Percentiles rank a stretch among this genome's conserved stretches.
phyloP scores from a whole-genome alignment of 139 green algal genomes.

The Chlamydomonas sp. region DNA sequence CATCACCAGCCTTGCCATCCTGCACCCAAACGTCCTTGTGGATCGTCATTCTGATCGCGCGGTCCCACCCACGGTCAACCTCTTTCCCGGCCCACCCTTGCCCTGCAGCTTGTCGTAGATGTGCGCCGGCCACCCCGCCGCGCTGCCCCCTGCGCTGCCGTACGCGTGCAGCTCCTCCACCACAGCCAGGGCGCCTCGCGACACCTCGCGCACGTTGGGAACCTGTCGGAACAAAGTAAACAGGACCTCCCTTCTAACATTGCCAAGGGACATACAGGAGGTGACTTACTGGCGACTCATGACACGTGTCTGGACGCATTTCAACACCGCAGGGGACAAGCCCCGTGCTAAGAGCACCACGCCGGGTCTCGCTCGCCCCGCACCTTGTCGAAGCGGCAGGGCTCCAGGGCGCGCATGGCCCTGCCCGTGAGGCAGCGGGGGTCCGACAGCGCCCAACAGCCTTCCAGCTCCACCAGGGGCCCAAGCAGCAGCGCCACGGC shows the following conservation, averaged over 20 bases:
- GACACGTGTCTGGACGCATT: too few relatives aligned
- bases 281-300: background rate
- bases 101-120: background rate
- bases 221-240: constrained; percentile 34
- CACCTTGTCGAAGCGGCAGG: constrained; percentile 58
- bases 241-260: background rate
- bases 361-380: background rate
- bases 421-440: constrained; percentile 27
- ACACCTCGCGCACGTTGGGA: constrained; percentile 48
- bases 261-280: background rate
- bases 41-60: too few relatives aligned
- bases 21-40: too few relatives aligned
- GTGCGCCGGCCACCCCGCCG: constrained; percentile 44
- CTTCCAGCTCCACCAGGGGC: constrained; percentile 50
- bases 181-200: constrained; percentile 34
- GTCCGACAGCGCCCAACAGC: constrained; percentile 35
- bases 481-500: constrained; percentile 52
- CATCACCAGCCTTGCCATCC: too few relatives aligned
- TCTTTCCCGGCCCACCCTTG: background rate
- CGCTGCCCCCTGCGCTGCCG: constrained; percentile 27
- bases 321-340: too few relatives aligned
- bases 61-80: too few relatives aligned
- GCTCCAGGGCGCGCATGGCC: constrained; percentile 38
- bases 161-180: constrained; percentile 51
- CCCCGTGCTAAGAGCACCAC: background rate